Conservation (phyloP, 2,329 filamentous ascomycete species). For the Cadophora sp. region DNA sequence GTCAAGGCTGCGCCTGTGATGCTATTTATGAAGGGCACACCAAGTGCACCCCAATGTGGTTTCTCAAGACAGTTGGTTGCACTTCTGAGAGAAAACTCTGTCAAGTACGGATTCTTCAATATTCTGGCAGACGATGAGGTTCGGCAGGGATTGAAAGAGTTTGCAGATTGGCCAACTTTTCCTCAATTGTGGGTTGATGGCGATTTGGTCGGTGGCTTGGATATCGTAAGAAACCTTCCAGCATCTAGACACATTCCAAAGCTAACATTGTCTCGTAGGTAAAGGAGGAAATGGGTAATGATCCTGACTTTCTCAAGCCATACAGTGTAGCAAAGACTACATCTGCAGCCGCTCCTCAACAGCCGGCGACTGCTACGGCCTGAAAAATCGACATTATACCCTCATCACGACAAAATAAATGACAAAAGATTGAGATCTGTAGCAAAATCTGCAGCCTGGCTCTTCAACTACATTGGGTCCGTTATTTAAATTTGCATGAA, state of each 20-base stretch:
- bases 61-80: conserved; percentile 90
- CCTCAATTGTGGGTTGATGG: conserved; percentile 93
- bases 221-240: conserved; percentile 74
- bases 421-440: neutral
- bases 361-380: conserved; percentile 17
- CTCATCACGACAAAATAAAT: conserved; percentile 20
- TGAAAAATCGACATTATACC: conserved; percentile 22
- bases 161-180: conserved; percentile 98
- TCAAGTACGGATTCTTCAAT: conserved; percentile 99
- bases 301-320: conserved; percentile 81
- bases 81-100: conserved; percentile 84
- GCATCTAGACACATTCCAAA: neutral
- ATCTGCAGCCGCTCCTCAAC: conserved; percentile 8
- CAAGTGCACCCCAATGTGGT: conserved; percentile 84
- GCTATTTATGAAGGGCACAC: conserved; percentile 99
- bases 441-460: conserved; percentile 4
- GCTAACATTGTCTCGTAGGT: conserved; percentile 61
- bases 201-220: conserved; percentile 89
- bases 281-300: conserved; percentile 88
- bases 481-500: neutral
- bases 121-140: conserved; percentile 98
- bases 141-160: conserved; percentile 94
- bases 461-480: neutral
- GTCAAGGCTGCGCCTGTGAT: conserved; percentile 97
- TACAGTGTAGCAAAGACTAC: conserved; percentile 60